Percentiles rank a stretch among this genome's conserved stretches.
Conservation (phyloP, 2,329 filamentous ascomycete genomes). For the Colletotrichum sansevieriae region DNA sequence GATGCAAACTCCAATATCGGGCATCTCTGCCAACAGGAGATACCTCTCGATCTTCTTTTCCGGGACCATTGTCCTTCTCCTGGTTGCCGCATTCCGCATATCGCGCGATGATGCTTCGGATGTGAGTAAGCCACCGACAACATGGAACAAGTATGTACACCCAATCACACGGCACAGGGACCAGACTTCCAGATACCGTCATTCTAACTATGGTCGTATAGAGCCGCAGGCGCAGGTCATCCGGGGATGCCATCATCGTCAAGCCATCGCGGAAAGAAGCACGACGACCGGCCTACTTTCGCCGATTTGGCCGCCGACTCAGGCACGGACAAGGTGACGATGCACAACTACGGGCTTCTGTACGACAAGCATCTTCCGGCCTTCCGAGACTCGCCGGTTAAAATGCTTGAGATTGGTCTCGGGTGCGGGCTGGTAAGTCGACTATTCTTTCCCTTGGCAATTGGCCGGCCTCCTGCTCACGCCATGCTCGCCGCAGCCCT, state of each 20-base stretch:
- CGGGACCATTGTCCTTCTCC: slow-evolving; percentile 12
- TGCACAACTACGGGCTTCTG: slow-evolving; percentile 55
- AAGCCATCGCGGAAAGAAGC: background rate
- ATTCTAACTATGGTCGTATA: background rate
- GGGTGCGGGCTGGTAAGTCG: slow-evolving; percentile 53
- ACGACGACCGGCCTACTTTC: slow-evolving; percentile 43
- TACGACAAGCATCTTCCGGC: slow-evolving; percentile 55
- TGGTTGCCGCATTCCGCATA: slow-evolving; percentile 9
- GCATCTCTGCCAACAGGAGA: slow-evolving; percentile 14
- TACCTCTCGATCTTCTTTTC: slow-evolving; percentile 24
- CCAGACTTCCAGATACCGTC: background rate
- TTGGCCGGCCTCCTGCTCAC: background rate
- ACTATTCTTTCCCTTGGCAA: background rate
- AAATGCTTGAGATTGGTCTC: slow-evolving; percentile 57
- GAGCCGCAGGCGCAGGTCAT: background rate
- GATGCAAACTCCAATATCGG: slow-evolving; percentile 12
- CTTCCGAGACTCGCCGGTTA: slow-evolving; percentile 50
- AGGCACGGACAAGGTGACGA: slow-evolving; percentile 56
- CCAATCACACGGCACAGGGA: background rate
- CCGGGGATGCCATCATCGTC: background rate
- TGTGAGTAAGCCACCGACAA: slow-evolving; percentile 19
- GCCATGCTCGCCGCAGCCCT: slow-evolving; percentile 41
- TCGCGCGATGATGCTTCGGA: background rate
- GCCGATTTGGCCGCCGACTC: slow-evolving; percentile 52
- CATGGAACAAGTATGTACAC: slow-evolving; percentile 22